phyloP scores from a whole-genome alignment of 2,329 filamentous ascomycete genomes.

The Aaosphaeria pasadenensis region DNA sequence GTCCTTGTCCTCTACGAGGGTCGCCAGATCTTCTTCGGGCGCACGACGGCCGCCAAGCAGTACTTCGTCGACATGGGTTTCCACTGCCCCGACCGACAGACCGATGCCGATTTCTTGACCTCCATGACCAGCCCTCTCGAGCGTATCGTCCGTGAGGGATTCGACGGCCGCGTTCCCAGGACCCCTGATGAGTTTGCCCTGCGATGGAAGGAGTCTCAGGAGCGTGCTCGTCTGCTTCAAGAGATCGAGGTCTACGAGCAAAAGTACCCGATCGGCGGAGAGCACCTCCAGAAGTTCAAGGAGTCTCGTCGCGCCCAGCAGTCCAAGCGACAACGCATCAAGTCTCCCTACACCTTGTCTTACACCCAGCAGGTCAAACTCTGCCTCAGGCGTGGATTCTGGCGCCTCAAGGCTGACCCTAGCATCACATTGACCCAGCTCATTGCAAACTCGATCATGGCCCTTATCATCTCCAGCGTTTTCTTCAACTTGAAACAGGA shows the following conservation, averaged over 20 bases:
- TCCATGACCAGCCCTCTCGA: slow-evolving; percentile 61
- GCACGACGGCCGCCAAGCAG: slow-evolving; percentile 58
- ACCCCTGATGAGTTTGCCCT: slow-evolving; percentile 51
- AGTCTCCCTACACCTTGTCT: slow-evolving; percentile 81
- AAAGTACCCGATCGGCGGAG: slow-evolving; percentile 45
- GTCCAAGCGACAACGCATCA: slow-evolving; percentile 52
- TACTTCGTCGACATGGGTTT: slow-evolving; percentile 75
- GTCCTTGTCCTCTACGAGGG: slow-evolving; percentile 66
- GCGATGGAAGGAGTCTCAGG: slow-evolving; percentile 54
- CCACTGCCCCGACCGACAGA: slow-evolving; percentile 67
- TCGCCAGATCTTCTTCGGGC: slow-evolving; percentile 70
- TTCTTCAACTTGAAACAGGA: slow-evolving; percentile 70
- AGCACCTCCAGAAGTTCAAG: slow-evolving; percentile 44
- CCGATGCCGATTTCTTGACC: slow-evolving; percentile 73
- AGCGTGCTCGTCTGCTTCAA: slow-evolving; percentile 42
- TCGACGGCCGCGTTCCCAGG: slow-evolving; percentile 45
- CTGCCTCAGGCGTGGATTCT: slow-evolving; percentile 78
- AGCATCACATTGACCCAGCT: slow-evolving; percentile 67
- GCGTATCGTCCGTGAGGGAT: slow-evolving; percentile 44
- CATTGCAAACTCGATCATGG: slow-evolving; percentile 71
- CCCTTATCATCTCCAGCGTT: slow-evolving; percentile 74
- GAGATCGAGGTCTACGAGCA: slow-evolving; percentile 48
- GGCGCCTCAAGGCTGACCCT: slow-evolving; percentile 72
- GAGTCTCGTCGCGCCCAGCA: slow-evolving; percentile 47
- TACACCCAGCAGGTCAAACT: slow-evolving; percentile 72